These are phyloP conservation scores for Isatis lusitanica DNA, from an alignment of 441 rosid genomes.

Conservation along the genomic window DNA sequence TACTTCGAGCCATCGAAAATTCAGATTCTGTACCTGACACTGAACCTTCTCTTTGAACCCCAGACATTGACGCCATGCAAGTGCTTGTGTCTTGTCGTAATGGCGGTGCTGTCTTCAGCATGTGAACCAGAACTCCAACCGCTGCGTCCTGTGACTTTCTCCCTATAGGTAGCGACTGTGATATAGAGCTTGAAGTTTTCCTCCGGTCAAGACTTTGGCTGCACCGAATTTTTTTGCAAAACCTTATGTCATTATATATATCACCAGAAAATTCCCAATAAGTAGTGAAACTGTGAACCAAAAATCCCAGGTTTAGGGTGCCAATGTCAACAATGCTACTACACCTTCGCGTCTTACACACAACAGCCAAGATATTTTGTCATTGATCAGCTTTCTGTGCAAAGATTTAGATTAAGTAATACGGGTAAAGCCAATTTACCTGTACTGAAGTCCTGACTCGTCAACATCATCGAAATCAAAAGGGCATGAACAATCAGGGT, in stretches of 20 bases:
- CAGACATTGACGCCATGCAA: slow-evolving; percentile 51
- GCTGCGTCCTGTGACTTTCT: slow-evolving; percentile 84
- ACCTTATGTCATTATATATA: not conserved
- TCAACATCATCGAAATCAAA: slow-evolving; percentile 86
- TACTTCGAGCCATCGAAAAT: slow-evolving; percentile 62
- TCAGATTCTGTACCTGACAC: slow-evolving; percentile 61
- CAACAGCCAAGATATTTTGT: not conserved
- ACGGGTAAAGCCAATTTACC: slow-evolving; percentile 43
- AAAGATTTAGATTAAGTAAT: not conserved
- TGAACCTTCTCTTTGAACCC: slow-evolving; percentile 47
- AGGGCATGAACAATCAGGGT: slow-evolving; percentile 83
- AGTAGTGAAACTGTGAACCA: slow-evolving; percentile 2
- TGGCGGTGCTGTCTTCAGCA: slow-evolving; percentile 81
- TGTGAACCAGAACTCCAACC: slow-evolving; percentile 77
- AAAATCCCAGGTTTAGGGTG: not conserved
- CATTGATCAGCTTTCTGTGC: not conserved
- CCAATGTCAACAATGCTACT: not conserved
- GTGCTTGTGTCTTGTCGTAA: slow-evolving; percentile 73
- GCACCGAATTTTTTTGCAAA: slow-evolving; percentile 21
- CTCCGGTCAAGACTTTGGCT: slow-evolving; percentile 53
- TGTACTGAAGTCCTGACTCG: slow-evolving; percentile 52
- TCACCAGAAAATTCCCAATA: not conserved
- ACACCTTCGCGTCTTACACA: not conserved
- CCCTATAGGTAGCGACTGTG: slow-evolving; percentile 47
- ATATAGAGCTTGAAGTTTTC: slow-evolving; percentile 45